phyloP scores from a whole-genome alignment of 208 protist species.

The Crithidia bombi region DNA sequence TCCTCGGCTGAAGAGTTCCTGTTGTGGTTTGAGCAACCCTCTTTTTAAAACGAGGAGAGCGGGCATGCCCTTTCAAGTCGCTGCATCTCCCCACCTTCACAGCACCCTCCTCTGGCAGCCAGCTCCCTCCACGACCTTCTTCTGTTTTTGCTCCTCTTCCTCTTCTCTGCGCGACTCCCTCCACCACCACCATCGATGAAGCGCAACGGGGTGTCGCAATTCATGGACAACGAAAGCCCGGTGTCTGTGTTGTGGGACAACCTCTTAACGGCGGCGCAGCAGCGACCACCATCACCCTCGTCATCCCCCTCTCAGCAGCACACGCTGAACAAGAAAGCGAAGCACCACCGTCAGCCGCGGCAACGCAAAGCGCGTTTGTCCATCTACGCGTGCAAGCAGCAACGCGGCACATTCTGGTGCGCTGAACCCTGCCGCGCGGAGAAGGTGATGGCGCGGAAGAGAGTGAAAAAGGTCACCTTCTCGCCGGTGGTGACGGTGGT shows the following conservation, averaged over 20 bases:
- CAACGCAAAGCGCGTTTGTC: slow-evolving; percentile 4
- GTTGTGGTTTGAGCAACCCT: no score
- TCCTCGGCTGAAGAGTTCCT: no score
- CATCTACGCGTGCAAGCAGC: slow-evolving; percentile 26
- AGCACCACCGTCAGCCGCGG: not conserved
- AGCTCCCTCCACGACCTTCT: no score
- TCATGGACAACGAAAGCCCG: slow-evolving; percentile 14
- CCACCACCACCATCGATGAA: no score
- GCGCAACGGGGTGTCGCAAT: no score
- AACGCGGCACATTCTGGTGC: slow-evolving; percentile 28
- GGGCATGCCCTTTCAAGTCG: no score
- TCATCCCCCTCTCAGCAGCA: not conserved
- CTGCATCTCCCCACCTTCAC: no score
- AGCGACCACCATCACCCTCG: not conserved
- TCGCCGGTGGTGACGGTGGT: slow-evolving; percentile 31
- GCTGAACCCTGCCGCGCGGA: slow-evolving; percentile 32
- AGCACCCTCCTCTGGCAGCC: no score
- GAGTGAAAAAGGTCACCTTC: slow-evolving; percentile 30
- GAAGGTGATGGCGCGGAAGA: slow-evolving; percentile 16
- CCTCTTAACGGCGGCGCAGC: slow-evolving; percentile 16
- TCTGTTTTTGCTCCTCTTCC: no score
- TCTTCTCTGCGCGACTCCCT: no score
- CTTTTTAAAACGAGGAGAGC: no score
- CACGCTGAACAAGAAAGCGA: not conserved
- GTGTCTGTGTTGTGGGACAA: slow-evolving; percentile 30